These are phyloP conservation scores for Actinomortierella wolfii DNA, from an alignment of 371 early-diverging fungal species.

Conservation along the genomic window DNA sequence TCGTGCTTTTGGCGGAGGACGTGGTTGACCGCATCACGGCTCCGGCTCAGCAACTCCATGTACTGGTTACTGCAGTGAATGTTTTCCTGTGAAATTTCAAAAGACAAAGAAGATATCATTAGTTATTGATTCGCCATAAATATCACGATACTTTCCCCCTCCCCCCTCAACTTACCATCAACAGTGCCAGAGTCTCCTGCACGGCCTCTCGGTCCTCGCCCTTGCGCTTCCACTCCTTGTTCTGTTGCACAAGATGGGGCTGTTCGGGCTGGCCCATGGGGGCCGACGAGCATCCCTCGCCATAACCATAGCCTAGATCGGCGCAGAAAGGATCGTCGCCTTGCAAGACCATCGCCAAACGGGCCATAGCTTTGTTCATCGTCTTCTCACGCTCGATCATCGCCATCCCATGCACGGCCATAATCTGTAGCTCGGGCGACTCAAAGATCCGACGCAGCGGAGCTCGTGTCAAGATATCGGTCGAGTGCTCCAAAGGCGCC, in stretches of 20 bases:
- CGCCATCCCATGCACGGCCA: conserved; percentile 47
- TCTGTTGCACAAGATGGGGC: conserved; percentile 17
- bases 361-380: conserved; percentile 46
- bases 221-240: conserved; percentile 35
- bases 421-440: conserved; percentile 42
- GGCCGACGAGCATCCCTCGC: conserved; percentile 40
- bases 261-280: conserved; percentile 38
- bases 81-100: conserved; percentile 20
- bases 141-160: no score
- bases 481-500: conserved; percentile 34
- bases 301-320: conserved; percentile 39
- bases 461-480: conserved; percentile 35
- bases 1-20: conserved; percentile 29
- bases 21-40: conserved; percentile 41
- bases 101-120: background rate
- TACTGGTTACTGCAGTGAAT: conserved; percentile 46
- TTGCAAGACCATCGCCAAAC: conserved; percentile 41
- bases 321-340: conserved; percentile 43
- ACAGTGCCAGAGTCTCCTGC: conserved; percentile 30
- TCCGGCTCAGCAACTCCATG: conserved; percentile 38
- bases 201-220: conserved; percentile 40
- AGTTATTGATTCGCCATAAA: no score
- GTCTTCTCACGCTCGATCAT: conserved; percentile 46
- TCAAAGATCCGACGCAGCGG: conserved; percentile 32
- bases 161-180: conserved; percentile 20